phyloP scores from a whole-genome alignment of 805 yeast genomes.

The Starmerella vaccinii region DNA sequence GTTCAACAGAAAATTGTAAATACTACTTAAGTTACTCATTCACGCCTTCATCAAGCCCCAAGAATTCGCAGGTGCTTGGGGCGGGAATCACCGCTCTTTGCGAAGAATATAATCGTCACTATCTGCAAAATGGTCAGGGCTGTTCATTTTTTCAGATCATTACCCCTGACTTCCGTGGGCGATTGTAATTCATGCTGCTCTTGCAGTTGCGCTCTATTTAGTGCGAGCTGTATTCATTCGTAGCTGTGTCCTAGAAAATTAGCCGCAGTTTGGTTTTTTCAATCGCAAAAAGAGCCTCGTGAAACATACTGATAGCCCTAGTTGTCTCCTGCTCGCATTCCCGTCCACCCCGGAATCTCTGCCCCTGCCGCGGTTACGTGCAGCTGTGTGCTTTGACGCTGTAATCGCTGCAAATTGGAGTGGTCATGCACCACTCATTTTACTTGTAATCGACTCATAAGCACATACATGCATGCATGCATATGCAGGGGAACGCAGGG shows the following conservation, averaged over 20 bases:
- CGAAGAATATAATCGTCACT: not conserved
- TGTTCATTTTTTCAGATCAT: not conserved
- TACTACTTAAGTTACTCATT: too few species aligned
- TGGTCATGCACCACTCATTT: not conserved
- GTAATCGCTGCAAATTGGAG: not conserved
- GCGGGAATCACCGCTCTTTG: too few species aligned
- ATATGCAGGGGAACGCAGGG: not conserved
- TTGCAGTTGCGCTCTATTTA: too few species aligned
- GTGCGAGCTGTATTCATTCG: too few species aligned
- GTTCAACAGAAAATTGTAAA: too few species aligned
- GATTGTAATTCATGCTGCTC: too few species aligned
- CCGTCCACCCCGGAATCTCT: not conserved
- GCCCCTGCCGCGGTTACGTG: not conserved
- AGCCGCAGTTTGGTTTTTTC: too few species aligned
- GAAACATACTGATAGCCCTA: too few species aligned
- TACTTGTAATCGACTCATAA: not conserved
- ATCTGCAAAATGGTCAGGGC: not conserved
- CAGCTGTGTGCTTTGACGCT: not conserved
- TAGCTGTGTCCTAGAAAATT: too few species aligned
- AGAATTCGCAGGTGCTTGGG: too few species aligned
- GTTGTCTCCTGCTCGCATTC: too few species aligned
- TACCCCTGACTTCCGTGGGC: not conserved
- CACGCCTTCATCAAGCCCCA: too few species aligned
- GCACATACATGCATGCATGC: not conserved
- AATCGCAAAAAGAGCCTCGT: not conserved